Evolutionary conservation across 768 basidiomycete species (phyloP), one percentile per base, ranked within the genome.

Genomic region (Rhizopogon vinicolor): DNA sequence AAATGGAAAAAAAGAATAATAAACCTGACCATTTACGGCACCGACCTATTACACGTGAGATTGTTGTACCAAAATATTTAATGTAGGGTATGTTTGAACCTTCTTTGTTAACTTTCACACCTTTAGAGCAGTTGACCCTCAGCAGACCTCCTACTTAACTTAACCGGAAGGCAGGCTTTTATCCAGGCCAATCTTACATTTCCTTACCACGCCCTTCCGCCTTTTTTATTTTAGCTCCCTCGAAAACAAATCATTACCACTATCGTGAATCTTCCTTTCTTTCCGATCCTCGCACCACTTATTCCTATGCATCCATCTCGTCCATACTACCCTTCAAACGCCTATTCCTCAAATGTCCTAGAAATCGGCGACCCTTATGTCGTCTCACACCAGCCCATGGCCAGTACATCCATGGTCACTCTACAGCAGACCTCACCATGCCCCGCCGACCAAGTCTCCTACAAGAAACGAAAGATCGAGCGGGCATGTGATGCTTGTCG

Each of bases 401-500:
- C 42, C 5, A 16, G 51, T 7, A 16, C 55, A 4, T 43, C 69
- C 37, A 48, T 59, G 43, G 52, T 62, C 40, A 12, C 61, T 1
- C 41, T 58, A 0, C 59, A 60, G n/a, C 60, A 58, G 14, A 0
- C 60, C 0, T 50, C 54, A 0, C 43, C 50, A 0, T 59, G 53
- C 44, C 25, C 62, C 0, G 6, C 52, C 22, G 67, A 66, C 5
- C 22, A 69, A 1, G n/a, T 56, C 6, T 19, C 37, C 7, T 67
- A 56, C 62, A 69, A 75, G 68, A 78, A 72, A 52, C 76, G 76
- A 40, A 81, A 75, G 64, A 72, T 77, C 16, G 78, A 81, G 35
- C 73, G 84, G 16, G 82, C 83, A 10, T 86, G 84, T 58, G 84
- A 86, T 61, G 74, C 72, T 31, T 86, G 84, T 60, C 71, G 84